Evolutionary conservation across 345 rosid species (phyloP).

Genomic region (Pseudoturritis turrita): DNA sequence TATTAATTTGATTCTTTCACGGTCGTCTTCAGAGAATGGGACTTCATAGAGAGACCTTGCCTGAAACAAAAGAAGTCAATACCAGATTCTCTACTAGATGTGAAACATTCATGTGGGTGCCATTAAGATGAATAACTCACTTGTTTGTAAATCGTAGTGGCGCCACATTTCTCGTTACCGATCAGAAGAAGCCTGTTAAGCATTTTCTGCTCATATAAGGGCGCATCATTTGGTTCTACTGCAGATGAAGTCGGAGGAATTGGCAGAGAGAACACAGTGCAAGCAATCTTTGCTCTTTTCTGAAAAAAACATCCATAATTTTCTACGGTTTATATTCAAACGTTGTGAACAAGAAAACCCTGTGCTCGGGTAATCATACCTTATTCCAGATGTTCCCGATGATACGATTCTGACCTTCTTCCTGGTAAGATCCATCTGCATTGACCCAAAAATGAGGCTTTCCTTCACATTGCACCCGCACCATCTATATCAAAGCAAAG

Average conservation of each 20-base stretch:
- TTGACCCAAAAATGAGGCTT: conserved; percentile 58
- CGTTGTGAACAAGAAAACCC: background rate
- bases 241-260: conserved; percentile 39
- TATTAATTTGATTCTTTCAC: conserved; percentile 54
- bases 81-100: background rate
- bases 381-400: conserved; percentile 61
- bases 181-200: conserved; percentile 62
- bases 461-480: conserved; percentile 71
- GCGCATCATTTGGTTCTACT: conserved; percentile 33
- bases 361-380: conserved; percentile 37
- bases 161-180: conserved; percentile 72
- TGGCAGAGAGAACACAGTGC: conserved; percentile 57
- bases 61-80: conserved; percentile 45
- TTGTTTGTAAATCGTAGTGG: conserved; percentile 83
- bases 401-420: conserved; percentile 66
- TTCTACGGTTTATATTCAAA: conserved; percentile 4
- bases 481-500: conserved; percentile 38
- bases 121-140: conserved; percentile 33
- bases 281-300: conserved; percentile 44
- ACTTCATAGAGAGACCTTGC: conserved; percentile 58
- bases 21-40: conserved; percentile 82
- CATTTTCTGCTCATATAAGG: conserved; percentile 25
- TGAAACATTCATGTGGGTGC: background rate
- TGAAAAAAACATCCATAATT: conserved; percentile 22
- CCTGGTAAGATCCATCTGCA: conserved; percentile 59